Conservation (phyloP, 2,329 filamentous ascomycete genomes). For the Cladosporium sp. region DNA sequence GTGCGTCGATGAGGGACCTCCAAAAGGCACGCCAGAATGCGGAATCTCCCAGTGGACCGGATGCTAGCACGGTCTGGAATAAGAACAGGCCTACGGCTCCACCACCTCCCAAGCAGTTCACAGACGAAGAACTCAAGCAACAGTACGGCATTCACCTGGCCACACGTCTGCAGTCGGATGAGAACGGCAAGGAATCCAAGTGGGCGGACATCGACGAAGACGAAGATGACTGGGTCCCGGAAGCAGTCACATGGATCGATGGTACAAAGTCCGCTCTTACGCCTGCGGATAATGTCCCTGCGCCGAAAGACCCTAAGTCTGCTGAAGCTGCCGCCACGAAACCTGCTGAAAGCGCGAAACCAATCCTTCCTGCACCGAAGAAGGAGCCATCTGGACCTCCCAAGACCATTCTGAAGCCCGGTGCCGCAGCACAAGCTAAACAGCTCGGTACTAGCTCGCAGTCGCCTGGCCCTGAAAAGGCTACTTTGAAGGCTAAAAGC, state of each 20-base stretch:
- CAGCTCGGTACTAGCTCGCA: constrained; percentile 25
- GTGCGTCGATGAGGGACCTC: constrained; percentile 51
- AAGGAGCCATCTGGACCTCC: constrained; percentile 39
- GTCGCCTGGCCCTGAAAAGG: constrained; percentile 52
- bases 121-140: constrained; percentile 80
- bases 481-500: constrained; percentile 71
- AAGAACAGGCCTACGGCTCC: constrained; percentile 72
- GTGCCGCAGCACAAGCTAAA: constrained; percentile 42
- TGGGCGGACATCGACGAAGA: constrained; percentile 92
- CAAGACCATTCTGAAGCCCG: constrained; percentile 53
- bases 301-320: constrained; percentile 23
- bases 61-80: constrained; percentile 80
- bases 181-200: constrained; percentile 72
- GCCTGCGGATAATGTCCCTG: constrained; percentile 45
- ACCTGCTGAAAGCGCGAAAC: constrained; percentile 30
- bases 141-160: constrained; percentile 86
- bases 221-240: constrained; percentile 82
- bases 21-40: constrained; percentile 39
- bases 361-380: constrained; percentile 34
- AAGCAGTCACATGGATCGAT: constrained; percentile 84
- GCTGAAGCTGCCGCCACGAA: constrained; percentile 29
- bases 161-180: constrained; percentile 73
- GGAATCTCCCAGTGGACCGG: constrained; percentile 56
- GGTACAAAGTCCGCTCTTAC: constrained; percentile 79
- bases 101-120: constrained; percentile 76